A percentile compares a stretch with the other conserved stretches of the same genome.
Conservation (phyloP, 2,329 filamentous ascomycete species). For the Fusarium liriodendri region DNA sequence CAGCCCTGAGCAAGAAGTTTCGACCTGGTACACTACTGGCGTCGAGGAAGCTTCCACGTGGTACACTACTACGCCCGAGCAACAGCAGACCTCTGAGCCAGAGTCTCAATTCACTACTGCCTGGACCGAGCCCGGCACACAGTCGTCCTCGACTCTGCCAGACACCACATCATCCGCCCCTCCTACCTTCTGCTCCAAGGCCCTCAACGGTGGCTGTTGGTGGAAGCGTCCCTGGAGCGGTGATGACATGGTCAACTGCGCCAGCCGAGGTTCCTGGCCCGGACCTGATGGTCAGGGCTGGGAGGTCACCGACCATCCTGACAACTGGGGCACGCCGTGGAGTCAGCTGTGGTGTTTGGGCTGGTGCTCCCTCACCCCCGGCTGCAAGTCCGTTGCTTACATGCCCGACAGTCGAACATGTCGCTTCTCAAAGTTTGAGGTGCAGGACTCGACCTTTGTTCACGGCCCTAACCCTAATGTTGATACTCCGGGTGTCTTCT, state of each 20-base stretch:
- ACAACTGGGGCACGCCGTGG: neutral
- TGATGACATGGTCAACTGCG: conserved; percentile 1
- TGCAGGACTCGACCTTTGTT: neutral
- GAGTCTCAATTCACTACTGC: neutral
- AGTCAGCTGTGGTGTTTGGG: conserved; percentile 5
- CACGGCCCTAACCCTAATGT: neutral
- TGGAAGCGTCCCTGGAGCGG: conserved; percentile 7
- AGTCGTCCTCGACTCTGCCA: neutral
- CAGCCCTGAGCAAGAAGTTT: neutral
- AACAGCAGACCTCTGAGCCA: neutral
- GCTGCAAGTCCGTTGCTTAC: neutral
- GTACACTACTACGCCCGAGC: neutral
- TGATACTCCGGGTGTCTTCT: neutral
- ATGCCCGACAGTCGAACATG: neutral
- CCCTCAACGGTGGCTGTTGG: conserved; percentile 1
- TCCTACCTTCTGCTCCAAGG: neutral
- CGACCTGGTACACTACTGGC: neutral
- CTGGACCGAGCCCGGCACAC: neutral
- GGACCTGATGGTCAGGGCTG: neutral
- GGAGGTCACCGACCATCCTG: neutral
- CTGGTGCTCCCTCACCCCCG: neutral
- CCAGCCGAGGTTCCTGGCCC: conserved; percentile 1
- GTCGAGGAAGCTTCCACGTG: neutral
- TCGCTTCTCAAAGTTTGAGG: neutral
- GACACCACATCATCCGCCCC: neutral